Conservation (phyloP, 2,329 filamentous ascomycete genomes). For the Pochonia chlamydosporia region DNA sequence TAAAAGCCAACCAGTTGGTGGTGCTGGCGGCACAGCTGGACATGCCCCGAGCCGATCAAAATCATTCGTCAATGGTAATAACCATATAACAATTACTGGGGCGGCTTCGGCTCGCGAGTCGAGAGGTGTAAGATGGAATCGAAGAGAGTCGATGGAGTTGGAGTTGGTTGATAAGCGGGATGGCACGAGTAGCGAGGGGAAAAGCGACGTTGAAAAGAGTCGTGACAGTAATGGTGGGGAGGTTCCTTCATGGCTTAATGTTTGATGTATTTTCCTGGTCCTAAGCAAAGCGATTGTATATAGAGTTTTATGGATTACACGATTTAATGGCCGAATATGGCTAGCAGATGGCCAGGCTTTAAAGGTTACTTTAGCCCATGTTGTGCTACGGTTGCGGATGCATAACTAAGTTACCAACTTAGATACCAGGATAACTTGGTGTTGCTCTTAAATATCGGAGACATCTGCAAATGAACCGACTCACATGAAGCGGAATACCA, state of each 20-base stretch:
- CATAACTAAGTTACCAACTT: no score
- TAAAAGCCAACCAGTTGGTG: background rate
- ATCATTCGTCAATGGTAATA: background rate
- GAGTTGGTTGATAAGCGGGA: background rate
- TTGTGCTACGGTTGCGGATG: no score
- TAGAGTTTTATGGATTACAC: no score
- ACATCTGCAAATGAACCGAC: no score
- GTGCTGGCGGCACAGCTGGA: background rate
- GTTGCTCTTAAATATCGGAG: no score
- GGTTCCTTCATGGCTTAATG: background rate
- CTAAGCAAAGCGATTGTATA: background rate
- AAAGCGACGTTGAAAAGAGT: background rate
- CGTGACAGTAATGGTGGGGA: background rate
- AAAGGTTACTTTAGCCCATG: no score
- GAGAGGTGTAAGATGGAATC: background rate
- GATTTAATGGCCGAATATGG: no score
- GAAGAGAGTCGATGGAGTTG: background rate
- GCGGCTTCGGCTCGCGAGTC: background rate
- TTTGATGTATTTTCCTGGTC: background rate
- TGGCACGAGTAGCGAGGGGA: background rate
- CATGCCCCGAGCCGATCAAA: background rate
- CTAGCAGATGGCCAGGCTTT: no score
- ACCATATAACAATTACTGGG: background rate
- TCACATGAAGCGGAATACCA: no score
- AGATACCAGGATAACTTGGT: no score